Evolutionary conservation across 495 filamentous ascomycete species (phyloP), one percentile per base, ranked within the genome.

Genomic region (Lichenothelia convexa): DNA sequence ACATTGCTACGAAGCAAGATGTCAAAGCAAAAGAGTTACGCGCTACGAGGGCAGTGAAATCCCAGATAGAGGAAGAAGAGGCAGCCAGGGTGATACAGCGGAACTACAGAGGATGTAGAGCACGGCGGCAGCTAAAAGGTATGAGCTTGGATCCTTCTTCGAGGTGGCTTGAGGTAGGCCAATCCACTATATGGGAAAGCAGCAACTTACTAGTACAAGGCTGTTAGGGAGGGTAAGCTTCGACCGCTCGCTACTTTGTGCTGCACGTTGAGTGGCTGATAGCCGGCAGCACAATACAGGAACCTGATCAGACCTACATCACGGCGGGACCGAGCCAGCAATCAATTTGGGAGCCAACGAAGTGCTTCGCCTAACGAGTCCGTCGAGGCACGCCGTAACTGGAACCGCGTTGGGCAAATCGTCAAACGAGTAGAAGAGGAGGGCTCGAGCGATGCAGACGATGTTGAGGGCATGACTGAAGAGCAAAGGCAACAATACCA

Each of bases 381-480:
- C 20, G 17, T 12, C 6, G 38, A 44, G 21, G 75, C 79, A 4
- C 67, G 65, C 19, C 61, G 67, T 34, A 76, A 80, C 37, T 94
- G 86, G 86, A 69, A 75, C 36, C 76, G 75, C 34, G 70, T 67
- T 3, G 71, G 73, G 11, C 60, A 64, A 19, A 75, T 91, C 30
- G 80, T 82, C 4, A 64, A 68, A 12, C 68, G 73, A 34, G 85
- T 80, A 1, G 75, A 73, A 11, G 64, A 58, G 6, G 73, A 78
- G 41, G 64, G 75, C 35, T 45, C 37, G 38, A 45, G 38, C 34
- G 29, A 54, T 38, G 58, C 59, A 27, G 49, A 45, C 37, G 60
- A 54, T 40, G 42, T 27, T n/a, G 43, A 39, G 26, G 45, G 42
- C 21, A 46, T 51, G 29, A 44, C 56, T 30, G 54, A 53, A 21